phyloP scores from a whole-genome alignment of 345 rosid species.

The Abelmoschus esculentus region DNA sequence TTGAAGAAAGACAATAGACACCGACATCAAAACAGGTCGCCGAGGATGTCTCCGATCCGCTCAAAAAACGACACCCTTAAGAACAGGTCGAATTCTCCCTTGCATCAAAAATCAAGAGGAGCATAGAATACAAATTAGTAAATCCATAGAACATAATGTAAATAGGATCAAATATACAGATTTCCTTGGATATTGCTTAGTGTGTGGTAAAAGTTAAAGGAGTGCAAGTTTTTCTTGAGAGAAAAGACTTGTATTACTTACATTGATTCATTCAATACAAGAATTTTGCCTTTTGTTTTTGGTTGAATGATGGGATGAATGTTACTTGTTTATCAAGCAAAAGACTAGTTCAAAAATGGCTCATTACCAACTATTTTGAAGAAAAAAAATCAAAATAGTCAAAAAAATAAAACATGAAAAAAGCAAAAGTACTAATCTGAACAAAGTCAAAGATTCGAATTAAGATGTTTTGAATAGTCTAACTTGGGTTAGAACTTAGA shows the following conservation, averaged over 20 bases:
- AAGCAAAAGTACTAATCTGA: too few species aligned
- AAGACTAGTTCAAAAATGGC: too few species aligned
- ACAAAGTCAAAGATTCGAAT: too few species aligned
- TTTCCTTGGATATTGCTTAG: too few species aligned
- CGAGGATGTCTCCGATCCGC: conserved; percentile 20
- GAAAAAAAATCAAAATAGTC: too few species aligned
- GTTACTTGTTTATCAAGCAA: too few species aligned
- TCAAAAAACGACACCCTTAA: conserved; percentile 12
- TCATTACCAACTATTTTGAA: too few species aligned
- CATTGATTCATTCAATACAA: conserved; percentile 15
- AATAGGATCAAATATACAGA: not conserved
- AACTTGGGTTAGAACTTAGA: too few species aligned
- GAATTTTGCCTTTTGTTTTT: not conserved
- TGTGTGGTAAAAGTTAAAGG: not conserved
- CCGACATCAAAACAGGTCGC: conserved; percentile 21
- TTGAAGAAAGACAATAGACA: conserved; percentile 23
- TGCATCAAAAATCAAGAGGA: conserved; percentile 14
- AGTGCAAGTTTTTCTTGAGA: not conserved
- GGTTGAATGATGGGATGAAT: too few species aligned
- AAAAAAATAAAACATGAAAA: too few species aligned
- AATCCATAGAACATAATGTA: not conserved
- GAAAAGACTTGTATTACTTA: not conserved
- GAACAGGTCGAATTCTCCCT: conserved; percentile 32
- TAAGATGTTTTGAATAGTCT: too few species aligned
- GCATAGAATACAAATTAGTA: conserved; percentile 4